Evolutionary conservation across 1,284 basidiomycete species (phyloP).

Genomic region (Cryptococcus sp.): DNA sequence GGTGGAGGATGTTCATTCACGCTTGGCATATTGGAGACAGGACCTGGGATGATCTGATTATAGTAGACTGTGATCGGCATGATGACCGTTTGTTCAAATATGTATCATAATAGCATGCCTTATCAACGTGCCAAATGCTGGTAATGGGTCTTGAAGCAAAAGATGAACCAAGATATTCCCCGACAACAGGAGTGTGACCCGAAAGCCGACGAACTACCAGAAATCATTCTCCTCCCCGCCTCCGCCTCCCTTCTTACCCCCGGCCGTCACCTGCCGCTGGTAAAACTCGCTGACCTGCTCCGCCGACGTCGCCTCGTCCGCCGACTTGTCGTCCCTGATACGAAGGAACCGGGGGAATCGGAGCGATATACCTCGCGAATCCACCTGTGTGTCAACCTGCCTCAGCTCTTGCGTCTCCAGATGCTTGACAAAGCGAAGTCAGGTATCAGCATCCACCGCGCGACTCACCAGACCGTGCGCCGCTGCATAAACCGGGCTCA

Average conservation of each 20-base stretch:
- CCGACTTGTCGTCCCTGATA: constrained; percentile 86
- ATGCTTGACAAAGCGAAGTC: background rate
- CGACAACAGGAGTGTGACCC: no score
- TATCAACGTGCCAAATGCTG: no score
- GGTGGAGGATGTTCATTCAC: background rate
- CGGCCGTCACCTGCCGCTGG: constrained; percentile 75
- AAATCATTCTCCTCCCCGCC: constrained; percentile 72
- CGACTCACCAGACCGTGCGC: constrained; percentile 83
- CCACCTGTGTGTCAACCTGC: constrained; percentile 57
- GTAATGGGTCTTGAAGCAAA: no score
- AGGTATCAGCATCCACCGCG: background rate
- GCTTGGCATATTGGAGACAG: no score
- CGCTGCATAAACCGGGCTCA: constrained; percentile 95
- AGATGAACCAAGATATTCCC: background rate
- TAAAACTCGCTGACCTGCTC: constrained; percentile 97
- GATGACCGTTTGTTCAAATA: no score
- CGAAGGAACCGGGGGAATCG: constrained; percentile 94
- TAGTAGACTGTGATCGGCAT: no score
- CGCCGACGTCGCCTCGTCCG: constrained; percentile 85
- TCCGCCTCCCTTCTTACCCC: constrained; percentile 60
- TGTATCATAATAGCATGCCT: no score
- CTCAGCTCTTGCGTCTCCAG: no score
- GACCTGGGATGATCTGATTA: background rate
- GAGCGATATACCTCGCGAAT: constrained; percentile 84
- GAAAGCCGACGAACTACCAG: constrained; percentile 53